Conservation (phyloP, 1,139 yeast genomes). For the Lodderomyces margitis region DNA sequence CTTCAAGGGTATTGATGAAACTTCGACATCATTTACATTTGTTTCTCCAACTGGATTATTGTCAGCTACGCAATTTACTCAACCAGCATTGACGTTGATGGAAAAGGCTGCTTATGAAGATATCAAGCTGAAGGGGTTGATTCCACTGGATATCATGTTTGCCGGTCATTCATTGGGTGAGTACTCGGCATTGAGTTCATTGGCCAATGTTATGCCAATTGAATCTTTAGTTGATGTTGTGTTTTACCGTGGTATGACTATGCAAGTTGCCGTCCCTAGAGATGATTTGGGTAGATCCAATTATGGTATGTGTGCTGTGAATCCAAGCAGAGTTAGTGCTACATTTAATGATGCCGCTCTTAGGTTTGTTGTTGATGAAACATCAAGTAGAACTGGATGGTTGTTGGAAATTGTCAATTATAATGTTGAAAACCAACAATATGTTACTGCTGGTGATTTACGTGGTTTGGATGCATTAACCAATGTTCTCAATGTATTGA, state of each 20-base stretch:
- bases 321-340: slow-evolving; percentile 88
- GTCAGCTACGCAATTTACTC: slow-evolving; percentile 98
- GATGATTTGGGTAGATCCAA: slow-evolving; percentile 93
- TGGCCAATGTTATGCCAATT: slow-evolving; percentile 98
- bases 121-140: slow-evolving; percentile 91
- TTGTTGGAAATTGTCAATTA: slow-evolving; percentile 95
- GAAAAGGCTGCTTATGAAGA: slow-evolving; percentile 99
- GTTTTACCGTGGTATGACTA: slow-evolving; percentile 99
- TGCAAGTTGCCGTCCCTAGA: slow-evolving; percentile 99
- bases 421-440: slow-evolving; percentile 97
- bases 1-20: slow-evolving; percentile 84
- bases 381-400: slow-evolving; percentile 83
- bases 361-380: slow-evolving; percentile 91
- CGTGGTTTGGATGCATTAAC: slow-evolving; percentile 91
- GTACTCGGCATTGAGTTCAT: slow-evolving; percentile 93
- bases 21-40: slow-evolving; percentile 83
- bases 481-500: slow-evolving; percentile 88
- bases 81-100: slow-evolving; percentile 98
- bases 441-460: slow-evolving; percentile 97
- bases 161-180: slow-evolving; percentile 99
- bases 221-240: slow-evolving; percentile 97
- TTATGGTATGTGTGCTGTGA: slow-evolving; percentile 98
- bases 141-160: slow-evolving; percentile 89
- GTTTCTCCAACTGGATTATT: slow-evolving; percentile 91
- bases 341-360: slow-evolving; percentile 92